Conservation (phyloP, 306 rosid species). For the Nissolia schottii region DNA sequence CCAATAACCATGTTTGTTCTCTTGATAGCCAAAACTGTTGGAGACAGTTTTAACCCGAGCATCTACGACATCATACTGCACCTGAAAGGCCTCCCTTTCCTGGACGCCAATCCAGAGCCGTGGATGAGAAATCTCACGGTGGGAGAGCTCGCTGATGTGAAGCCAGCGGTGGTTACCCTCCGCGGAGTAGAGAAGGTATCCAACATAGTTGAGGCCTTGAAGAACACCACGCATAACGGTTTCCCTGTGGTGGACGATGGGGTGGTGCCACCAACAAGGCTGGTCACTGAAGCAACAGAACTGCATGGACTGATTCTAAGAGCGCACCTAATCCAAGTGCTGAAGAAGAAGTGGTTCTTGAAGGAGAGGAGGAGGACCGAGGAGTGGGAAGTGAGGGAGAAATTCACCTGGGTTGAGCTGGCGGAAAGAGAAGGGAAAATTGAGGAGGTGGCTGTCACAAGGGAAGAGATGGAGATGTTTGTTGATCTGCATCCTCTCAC, state of each 20-base stretch:
- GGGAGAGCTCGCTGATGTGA: slow-evolving; percentile 72
- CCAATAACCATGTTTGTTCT: slow-evolving; percentile 92
- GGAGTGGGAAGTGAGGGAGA: slow-evolving; percentile 90
- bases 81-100: slow-evolving; percentile 78
- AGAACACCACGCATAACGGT: slow-evolving; percentile 74
- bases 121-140: slow-evolving; percentile 89
- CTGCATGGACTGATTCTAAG: slow-evolving; percentile 77
- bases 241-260: slow-evolving; percentile 67
- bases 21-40: slow-evolving; percentile 74
- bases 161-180: slow-evolving; percentile 57
- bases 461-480: slow-evolving; percentile 75
- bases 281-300: slow-evolving; percentile 40
- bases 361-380: slow-evolving; percentile 69
- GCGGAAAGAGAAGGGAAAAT: slow-evolving; percentile 70
- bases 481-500: slow-evolving; percentile 83
- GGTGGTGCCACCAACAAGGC: slow-evolving; percentile 36
- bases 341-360: slow-evolving; percentile 79
- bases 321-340: slow-evolving; percentile 66
- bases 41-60: slow-evolving; percentile 84
- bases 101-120: slow-evolving; percentile 83
- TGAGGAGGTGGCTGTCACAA: slow-evolving; percentile 66
- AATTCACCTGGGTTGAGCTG: slow-evolving; percentile 65
- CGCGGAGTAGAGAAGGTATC: slow-evolving; percentile 63
- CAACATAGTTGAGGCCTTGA: slow-evolving; percentile 64
- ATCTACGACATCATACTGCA: slow-evolving; percentile 79